These are phyloP conservation scores for Chlamydomonas sp. DNA, from an alignment of 139 green algal genomes.

Conservation along the genomic window DNA sequence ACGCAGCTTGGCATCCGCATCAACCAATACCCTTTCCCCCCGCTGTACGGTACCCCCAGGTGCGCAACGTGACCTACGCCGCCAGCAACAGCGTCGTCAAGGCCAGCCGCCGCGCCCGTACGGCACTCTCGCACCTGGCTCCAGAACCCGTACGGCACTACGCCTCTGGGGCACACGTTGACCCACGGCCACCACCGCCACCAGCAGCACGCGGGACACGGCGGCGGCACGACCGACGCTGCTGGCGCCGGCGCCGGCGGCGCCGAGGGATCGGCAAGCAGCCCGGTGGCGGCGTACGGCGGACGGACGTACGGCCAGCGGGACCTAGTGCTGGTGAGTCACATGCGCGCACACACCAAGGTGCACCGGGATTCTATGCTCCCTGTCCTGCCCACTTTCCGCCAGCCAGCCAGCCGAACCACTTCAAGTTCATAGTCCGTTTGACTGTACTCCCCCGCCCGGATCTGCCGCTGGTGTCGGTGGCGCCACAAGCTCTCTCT, in stretches of 20 bases:
- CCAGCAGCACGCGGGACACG: conserved; percentile 1
- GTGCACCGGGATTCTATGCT: neutral
- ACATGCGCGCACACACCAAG: no score
- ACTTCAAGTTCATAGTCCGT: no score
- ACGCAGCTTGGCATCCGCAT: no score
- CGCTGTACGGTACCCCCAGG: neutral
- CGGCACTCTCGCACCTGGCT: conserved; percentile 46
- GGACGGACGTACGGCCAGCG: neutral
- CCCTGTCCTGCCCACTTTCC: neutral
- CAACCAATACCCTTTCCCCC: neutral
- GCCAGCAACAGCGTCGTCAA: conserved; percentile 58
- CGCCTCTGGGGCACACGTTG: neutral
- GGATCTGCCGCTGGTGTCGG: no score
- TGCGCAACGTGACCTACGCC: conserved; percentile 46
- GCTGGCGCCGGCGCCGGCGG: conserved; percentile 10
- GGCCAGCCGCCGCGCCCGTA: conserved; percentile 45
- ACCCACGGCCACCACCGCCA: neutral
- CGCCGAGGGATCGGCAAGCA: neutral
- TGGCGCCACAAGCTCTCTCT: neutral
- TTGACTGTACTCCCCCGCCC: no score
- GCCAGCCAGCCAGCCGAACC: no score
- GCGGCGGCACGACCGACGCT: conserved; percentile 24
- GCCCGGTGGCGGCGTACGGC: no score
- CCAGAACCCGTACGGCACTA: neutral
- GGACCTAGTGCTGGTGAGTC: conserved; percentile 13